These are phyloP conservation scores for Alectoria sarmentosa DNA, from an alignment of 495 filamentous ascomycete genomes.

Conservation along the genomic window DNA sequence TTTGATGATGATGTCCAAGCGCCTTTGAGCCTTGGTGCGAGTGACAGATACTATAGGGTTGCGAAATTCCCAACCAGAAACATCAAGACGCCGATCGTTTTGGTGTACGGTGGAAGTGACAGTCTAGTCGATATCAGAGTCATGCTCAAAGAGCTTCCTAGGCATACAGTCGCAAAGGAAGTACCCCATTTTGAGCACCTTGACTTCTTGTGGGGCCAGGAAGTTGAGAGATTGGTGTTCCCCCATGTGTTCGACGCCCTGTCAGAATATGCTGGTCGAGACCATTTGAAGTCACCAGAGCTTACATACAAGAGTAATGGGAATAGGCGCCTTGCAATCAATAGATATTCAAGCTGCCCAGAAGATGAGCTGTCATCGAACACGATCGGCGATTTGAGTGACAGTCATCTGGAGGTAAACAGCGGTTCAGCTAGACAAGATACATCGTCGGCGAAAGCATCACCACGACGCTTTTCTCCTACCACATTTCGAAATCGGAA, in stretches of 20 bases:
- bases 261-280: constrained; percentile 49
- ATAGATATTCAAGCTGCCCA: constrained; percentile 5
- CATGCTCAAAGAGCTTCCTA: constrained; percentile 82
- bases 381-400: constrained; percentile 12
- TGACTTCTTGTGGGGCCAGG: constrained; percentile 91
- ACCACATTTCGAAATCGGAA: constrained; percentile 5
- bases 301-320: constrained; percentile 4
- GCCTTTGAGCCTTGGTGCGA: constrained; percentile 50
- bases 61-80: constrained; percentile 94
- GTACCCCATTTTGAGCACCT: constrained; percentile 92
- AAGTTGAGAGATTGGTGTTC: constrained; percentile 80
- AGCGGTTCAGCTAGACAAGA: not conserved
- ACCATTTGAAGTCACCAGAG: constrained; percentile 18
- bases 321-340: not conserved
- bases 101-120: constrained; percentile 89
- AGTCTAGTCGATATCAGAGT: constrained; percentile 91
- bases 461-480: constrained; percentile 6
- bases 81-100: constrained; percentile 90
- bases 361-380: constrained; percentile 19
- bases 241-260: constrained; percentile 84
- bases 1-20: constrained; percentile 87
- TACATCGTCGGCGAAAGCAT: constrained; percentile 4
- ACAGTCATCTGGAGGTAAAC: not conserved
- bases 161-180: constrained; percentile 72
- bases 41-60: constrained; percentile 71